These are phyloP conservation scores for Neurospora sp. DNA, from an alignment of 2,329 filamentous ascomycete species.

Conservation along the genomic window DNA sequence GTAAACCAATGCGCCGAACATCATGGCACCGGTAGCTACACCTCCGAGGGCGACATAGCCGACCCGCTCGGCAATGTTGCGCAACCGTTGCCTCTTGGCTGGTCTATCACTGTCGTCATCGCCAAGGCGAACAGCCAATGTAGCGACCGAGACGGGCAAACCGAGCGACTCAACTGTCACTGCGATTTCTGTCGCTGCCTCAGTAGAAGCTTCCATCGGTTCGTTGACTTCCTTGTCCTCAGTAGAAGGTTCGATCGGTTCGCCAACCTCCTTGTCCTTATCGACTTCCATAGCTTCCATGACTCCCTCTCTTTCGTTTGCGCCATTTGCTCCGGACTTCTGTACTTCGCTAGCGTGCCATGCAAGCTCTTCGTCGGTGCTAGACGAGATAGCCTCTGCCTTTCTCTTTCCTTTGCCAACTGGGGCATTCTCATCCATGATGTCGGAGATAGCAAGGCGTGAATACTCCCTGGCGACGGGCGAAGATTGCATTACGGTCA, in stretches of 20 bases:
- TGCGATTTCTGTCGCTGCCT: not conserved
- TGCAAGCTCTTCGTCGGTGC: constrained; percentile 12
- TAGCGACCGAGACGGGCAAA: not conserved
- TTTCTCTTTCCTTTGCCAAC: constrained; percentile 21
- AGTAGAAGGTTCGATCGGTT: not conserved
- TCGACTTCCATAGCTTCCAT: not conserved
- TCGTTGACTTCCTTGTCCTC: not conserved
- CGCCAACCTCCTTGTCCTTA: not conserved
- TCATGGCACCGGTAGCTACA: constrained; percentile 24
- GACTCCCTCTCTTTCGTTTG: not conserved
- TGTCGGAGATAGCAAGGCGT: constrained; percentile 12
- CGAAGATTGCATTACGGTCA: not conserved
- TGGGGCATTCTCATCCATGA: constrained; percentile 8
- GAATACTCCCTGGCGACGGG: not conserved
- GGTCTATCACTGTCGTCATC: constrained; percentile 9
- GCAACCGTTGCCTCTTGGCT: constrained; percentile 21
- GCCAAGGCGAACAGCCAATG: not conserved
- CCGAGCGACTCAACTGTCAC: not conserved
- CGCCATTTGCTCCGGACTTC: not conserved
- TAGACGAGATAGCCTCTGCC: constrained; percentile 21
- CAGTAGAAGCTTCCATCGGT: not conserved
- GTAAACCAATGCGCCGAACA: constrained; percentile 28
- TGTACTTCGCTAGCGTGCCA: constrained; percentile 3
- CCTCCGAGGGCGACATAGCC: constrained; percentile 29
- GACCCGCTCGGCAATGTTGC: constrained; percentile 22